Evolutionary conservation across 75 land plant genomes (phyloP).

Genomic region (Picea glauca): DNA sequence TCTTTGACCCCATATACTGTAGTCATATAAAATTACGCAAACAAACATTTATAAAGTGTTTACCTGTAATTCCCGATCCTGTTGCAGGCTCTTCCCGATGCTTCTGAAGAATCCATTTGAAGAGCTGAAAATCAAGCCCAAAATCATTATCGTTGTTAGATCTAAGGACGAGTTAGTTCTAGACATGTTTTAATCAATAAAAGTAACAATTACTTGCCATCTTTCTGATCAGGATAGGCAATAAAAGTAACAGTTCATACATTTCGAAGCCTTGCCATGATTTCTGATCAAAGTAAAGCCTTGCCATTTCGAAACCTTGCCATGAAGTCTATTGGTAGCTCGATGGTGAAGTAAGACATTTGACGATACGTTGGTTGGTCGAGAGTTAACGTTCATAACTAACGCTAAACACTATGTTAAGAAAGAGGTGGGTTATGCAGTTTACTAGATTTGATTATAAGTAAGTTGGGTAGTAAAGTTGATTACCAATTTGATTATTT

Average conservation of each 20-base stretch:
- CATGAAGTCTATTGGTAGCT: not conserved
- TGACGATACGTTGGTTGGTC: too few species aligned
- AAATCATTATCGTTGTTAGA: not conserved
- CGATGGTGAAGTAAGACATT: too few species aligned
- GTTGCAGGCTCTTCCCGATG: not conserved
- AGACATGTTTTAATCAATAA: not conserved
- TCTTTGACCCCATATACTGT: not conserved
- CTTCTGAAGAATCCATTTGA: slow-evolving; percentile 4
- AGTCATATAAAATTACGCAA: not conserved
- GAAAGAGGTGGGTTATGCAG: too few species aligned
- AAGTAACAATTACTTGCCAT: too few species aligned
- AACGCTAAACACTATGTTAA: too few species aligned
- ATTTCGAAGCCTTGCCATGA: not conserved
- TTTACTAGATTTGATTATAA: too few species aligned
- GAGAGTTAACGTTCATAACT: too few species aligned
- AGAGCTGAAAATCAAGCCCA: not conserved
- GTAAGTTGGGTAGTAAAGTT: too few species aligned
- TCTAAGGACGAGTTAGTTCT: not conserved
- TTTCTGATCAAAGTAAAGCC: not conserved
- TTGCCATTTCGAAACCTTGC: not conserved
- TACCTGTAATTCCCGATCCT: not conserved
- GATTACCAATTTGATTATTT: too few species aligned
- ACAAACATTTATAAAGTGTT: not conserved
- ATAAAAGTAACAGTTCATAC: not conserved
- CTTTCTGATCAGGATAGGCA: too few species aligned